These are phyloP conservation scores for Metschnikowia amazonensis DNA, from an alignment of 805 yeast species.

Conservation along the genomic window DNA sequence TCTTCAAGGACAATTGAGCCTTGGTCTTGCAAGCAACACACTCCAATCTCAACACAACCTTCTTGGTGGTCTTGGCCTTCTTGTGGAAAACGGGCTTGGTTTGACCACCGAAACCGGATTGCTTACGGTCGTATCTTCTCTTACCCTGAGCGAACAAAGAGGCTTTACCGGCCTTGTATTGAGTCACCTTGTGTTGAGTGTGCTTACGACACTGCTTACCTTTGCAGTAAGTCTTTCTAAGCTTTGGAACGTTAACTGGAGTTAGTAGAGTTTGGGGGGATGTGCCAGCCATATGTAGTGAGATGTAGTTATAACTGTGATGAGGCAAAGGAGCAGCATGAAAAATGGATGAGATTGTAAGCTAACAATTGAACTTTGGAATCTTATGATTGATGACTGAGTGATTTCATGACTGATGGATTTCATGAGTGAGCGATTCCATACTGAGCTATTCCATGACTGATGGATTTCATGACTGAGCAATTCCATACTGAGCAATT, in stretches of 20 bases:
- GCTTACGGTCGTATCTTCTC: constrained; percentile 99
- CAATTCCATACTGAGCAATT: too few species aligned
- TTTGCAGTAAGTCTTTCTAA: constrained; percentile 99
- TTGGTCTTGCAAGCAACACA: constrained; percentile 98
- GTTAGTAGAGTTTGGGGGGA: constrained; percentile 19
- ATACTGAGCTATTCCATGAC: too few species aligned
- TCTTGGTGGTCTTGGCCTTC: constrained; percentile 99
- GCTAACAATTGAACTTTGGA: too few species aligned
- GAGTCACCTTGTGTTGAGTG: constrained; percentile 99
- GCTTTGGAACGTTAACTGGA: constrained; percentile 99
- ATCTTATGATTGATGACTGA: too few species aligned
- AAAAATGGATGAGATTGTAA: too few species aligned
- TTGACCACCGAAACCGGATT: constrained; percentile 99
- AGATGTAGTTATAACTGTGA: too few species aligned
- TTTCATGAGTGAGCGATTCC: too few species aligned
- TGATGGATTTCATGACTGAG: too few species aligned
- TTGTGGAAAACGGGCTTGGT: constrained; percentile 99
- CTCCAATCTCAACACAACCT: constrained; percentile 98
- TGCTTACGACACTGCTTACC: constrained; percentile 99
- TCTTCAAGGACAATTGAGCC: constrained; percentile 95
- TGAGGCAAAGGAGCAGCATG: too few species aligned
- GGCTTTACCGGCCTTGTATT: constrained; percentile 99
- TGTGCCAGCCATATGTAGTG: too few species aligned
- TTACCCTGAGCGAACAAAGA: constrained; percentile 99
- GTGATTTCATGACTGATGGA: too few species aligned